Percentiles rank a stretch among this genome's conserved stretches.
Conservation (phyloP, 345 rosid species). For the Toxicodendron radicans region DNA sequence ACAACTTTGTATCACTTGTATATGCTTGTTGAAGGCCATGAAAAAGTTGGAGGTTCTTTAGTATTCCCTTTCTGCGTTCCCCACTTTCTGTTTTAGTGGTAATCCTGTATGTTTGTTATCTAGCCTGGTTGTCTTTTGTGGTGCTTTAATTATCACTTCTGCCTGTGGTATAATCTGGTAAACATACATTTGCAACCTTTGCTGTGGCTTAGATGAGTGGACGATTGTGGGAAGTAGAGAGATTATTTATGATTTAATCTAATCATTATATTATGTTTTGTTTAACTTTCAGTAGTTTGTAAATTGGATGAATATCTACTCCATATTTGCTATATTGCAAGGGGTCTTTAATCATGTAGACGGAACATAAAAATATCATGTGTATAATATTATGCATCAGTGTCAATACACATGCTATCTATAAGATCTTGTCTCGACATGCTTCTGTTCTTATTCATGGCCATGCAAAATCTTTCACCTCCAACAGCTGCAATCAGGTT, state of each 20-base stretch:
- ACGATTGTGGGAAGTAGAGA: neutral
- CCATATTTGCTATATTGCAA: neutral
- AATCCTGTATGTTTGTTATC: neutral
- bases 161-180: neutral
- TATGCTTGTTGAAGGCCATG: conserved; percentile 4
- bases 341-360: neutral
- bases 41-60: neutral
- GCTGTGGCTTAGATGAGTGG: neutral
- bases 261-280: neutral
- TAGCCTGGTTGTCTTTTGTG: neutral
- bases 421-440: neutral
- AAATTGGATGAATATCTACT: neutral
- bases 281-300: neutral
- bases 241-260: neutral
- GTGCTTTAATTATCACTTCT: neutral
- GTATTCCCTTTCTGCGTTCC: neutral
- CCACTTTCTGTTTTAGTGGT: neutral
- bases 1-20: neutral
- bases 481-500: neutral
- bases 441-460: neutral
- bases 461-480: neutral
- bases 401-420: neutral
- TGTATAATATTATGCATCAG: neutral
- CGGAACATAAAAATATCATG: neutral
- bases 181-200: neutral